These are phyloP conservation scores for Cicer yamashitae DNA, from an alignment of 306 rosid genomes.

Conservation along the genomic window DNA sequence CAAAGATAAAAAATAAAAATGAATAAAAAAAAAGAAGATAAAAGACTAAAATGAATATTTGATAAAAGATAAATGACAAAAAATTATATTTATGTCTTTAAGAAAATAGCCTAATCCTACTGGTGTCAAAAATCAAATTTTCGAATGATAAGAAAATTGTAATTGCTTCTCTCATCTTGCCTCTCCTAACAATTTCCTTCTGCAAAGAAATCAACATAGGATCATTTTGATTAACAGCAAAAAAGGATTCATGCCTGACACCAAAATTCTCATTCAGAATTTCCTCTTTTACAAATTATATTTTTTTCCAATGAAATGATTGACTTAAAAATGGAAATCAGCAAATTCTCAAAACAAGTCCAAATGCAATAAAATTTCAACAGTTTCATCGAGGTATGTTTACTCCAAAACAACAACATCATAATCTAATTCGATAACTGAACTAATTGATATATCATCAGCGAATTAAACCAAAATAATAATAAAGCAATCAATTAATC, in stretches of 20 bases:
- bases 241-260: background rate
- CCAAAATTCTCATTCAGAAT: slow-evolving; percentile 3
- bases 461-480: background rate
- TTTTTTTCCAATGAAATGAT: background rate
- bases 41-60: no score
- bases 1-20: no score
- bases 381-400: background rate
- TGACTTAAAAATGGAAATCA: background rate
- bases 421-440: background rate
- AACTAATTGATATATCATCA: background rate
- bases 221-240: background rate
- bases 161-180: background rate
- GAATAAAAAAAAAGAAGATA: no score
- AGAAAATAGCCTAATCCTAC: no score
- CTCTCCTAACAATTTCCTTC: background rate
- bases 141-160: slow-evolving; percentile 6
- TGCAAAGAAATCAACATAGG: background rate
- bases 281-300: background rate
- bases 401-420: background rate
- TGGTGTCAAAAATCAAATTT: background rate
- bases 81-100: no score
- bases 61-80: no score
- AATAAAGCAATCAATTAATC: background rate
- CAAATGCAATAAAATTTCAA: slow-evolving; percentile 18
- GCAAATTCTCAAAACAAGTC: slow-evolving; percentile 28